Conservation (phyloP, 176 grass and related monocot genomes). For the Lolium rigidum region DNA sequence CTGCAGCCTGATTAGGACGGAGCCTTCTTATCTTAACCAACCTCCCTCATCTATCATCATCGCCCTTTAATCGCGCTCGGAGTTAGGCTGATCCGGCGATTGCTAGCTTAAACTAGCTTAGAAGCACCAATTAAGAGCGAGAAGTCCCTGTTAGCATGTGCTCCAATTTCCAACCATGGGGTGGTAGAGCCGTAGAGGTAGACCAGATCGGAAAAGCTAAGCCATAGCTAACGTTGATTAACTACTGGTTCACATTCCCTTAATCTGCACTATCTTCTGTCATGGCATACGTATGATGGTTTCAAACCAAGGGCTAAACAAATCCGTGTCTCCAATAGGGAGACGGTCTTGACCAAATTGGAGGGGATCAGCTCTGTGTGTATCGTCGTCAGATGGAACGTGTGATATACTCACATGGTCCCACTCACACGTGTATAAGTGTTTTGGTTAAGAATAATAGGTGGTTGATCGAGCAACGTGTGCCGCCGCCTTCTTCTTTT, state of each 20-base stretch:
- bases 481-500: slow-evolving; percentile 4
- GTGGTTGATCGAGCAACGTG: slow-evolving; percentile 17
- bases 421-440: not conserved
- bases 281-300: slow-evolving; percentile 2
- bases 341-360: not conserved
- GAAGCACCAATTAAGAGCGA: not conserved
- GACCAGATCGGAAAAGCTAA: not conserved
- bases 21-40: slow-evolving; percentile 18
- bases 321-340: slow-evolving; percentile 46
- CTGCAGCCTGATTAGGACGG: slow-evolving; percentile 36
- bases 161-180: slow-evolving; percentile 30
- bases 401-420: not conserved
- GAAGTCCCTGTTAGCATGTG: slow-evolving; percentile 35
- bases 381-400: not conserved
- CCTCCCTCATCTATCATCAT: not conserved
- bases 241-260: not conserved
- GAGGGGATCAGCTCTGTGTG: not conserved
- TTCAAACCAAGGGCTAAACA: slow-evolving; percentile 18
- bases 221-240: not conserved
- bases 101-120: not conserved
- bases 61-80: slow-evolving; percentile 1
- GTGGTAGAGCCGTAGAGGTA: slow-evolving; percentile 41
- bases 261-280: slow-evolving; percentile 36
- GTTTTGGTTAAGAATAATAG: not conserved
- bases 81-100: slow-evolving; percentile 17